phyloP scores from a whole-genome alignment of 495 filamentous ascomycete genomes.

The Pyrenopolyporus hunteri region DNA sequence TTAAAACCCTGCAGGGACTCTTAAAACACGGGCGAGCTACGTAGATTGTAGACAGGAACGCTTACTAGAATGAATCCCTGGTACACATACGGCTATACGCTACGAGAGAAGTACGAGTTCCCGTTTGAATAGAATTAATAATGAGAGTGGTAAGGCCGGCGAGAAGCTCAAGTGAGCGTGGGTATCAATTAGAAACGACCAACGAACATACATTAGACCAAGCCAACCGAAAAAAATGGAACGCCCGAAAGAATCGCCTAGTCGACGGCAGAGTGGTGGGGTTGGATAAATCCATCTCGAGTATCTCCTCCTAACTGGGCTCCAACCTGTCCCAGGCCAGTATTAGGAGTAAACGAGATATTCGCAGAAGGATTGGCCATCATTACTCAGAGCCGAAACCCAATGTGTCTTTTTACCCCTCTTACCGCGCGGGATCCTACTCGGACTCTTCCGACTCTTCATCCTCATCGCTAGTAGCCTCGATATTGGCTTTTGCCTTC shows the following conservation, averaged over 20 bases:
- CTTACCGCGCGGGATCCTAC: not conserved
- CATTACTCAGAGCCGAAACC: too few species aligned
- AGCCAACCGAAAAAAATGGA: not conserved
- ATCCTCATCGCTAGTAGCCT: constrained; percentile 68
- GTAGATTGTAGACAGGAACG: too few species aligned
- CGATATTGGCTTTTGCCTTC: constrained; percentile 54
- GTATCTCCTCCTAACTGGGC: not conserved
- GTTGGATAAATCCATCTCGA: not conserved
- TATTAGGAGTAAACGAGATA: not conserved
- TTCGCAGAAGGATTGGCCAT: too few species aligned
- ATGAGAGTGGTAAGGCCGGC: not conserved
- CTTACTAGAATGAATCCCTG: too few species aligned
- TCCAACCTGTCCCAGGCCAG: not conserved
- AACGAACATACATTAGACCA: constrained; percentile 3
- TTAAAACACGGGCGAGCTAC: too few species aligned
- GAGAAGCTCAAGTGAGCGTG: constrained; percentile 19
- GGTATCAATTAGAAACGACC: constrained; percentile 23
- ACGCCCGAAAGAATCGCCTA: not conserved
- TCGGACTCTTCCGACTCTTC: not conserved
- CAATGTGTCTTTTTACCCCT: too few species aligned
- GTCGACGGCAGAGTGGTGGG: not conserved
- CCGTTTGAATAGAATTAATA: not conserved
- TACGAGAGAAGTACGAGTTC: too few species aligned
- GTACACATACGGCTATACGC: too few species aligned
- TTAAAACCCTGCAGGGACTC: too few species aligned